These are phyloP conservation scores for Rhexocercosporidium sp. DNA, from an alignment of 2,329 filamentous ascomycete genomes.

Conservation along the genomic window DNA sequence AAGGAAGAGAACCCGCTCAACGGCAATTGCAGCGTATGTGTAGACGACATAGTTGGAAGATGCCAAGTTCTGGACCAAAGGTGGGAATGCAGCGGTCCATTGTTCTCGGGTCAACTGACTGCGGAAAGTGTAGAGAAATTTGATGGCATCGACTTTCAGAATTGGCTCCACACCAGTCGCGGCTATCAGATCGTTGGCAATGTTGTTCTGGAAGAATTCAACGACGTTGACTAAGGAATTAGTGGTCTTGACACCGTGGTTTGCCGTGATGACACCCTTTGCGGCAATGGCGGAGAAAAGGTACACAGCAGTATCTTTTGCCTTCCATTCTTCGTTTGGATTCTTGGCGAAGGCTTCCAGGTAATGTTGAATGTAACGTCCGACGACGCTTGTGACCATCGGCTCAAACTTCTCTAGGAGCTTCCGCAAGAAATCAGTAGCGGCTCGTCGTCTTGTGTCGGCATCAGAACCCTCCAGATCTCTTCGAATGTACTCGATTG, in stretches of 20 bases:
- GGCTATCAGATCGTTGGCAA: constrained; percentile 86
- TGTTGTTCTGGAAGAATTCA: constrained; percentile 92
- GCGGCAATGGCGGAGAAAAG: constrained; percentile 93
- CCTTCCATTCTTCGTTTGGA: constrained; percentile 80
- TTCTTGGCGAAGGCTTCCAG: constrained; percentile 75
- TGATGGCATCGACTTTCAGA: constrained; percentile 96
- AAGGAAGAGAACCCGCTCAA: constrained; percentile 90
- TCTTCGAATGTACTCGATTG: constrained; percentile 95
- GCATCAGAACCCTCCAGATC: constrained; percentile 96
- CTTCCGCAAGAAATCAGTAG: constrained; percentile 91
- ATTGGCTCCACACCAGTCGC: constrained; percentile 76
- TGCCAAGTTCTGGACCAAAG: constrained; percentile 88
- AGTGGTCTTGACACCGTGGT: constrained; percentile 87
- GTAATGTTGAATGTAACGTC: constrained; percentile 85
- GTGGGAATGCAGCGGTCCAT: constrained; percentile 87
- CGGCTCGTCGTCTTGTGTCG: constrained; percentile 88
- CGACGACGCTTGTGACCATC: constrained; percentile 85
- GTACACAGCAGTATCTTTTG: constrained; percentile 98
- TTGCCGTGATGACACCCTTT: constrained; percentile 85
- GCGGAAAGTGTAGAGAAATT: constrained; percentile 96
- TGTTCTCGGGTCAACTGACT: constrained; percentile 91
- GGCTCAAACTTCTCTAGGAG: constrained; percentile 88
- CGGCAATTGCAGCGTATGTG: constrained; percentile 93
- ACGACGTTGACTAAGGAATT: constrained; percentile 89
- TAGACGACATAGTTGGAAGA: constrained; percentile 96